Base-by-base conservation (phyloP, 148 eudicot genomes). In the Rhododendron ferrugineum region DNA sequence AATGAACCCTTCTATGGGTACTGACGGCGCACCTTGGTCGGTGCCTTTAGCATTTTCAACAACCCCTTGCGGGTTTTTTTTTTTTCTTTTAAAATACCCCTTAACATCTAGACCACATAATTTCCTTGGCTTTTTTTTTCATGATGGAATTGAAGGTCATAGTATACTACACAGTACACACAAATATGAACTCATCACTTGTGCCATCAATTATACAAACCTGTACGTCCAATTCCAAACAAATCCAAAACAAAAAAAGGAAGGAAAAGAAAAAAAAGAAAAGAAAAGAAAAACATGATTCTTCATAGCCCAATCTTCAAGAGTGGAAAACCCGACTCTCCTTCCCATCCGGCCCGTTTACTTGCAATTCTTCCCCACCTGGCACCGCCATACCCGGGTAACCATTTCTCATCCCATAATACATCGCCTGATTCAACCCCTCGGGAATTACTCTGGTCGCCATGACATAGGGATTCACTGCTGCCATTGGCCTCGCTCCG, bases 321-420 rank as follows among this genome's bases (percentile, higher is more conserved):
- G 74, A 28, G 18, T 13, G 74, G 15, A 28, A 70, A 70, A 32
- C 75, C 75, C 40, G 40, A 70, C 18, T 3, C 18, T 70, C 18
- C 75, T 28, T 70, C 14, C 75, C 20, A 1, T 70, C 37, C 37
- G 40, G 40, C 37, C 75, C 22, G 11, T 30, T 30, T 32, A 14
- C 40, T 32, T 30, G 75, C 20, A 30, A 16, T 58, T 96, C 99
- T 30, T 94, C 96, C 23, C 87, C 87, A 36, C 87, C 87, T 0
- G 93, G 79, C 60, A 88, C 79, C 40, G 87, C 90, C 90, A 90
- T 88, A 66, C 92, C 95, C 15, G 92, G 90, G 87, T 89, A 93
- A 4, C 89, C 84, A 83, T 88, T 91, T 37, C 90, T 88, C 3
- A 85, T 83, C 81, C 90, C 96, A 78, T 96, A 96, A 23, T 91